Base-by-base conservation (phyloP, 108 stramenopile species). In the Aureococcus anophagefferens region DNA sequence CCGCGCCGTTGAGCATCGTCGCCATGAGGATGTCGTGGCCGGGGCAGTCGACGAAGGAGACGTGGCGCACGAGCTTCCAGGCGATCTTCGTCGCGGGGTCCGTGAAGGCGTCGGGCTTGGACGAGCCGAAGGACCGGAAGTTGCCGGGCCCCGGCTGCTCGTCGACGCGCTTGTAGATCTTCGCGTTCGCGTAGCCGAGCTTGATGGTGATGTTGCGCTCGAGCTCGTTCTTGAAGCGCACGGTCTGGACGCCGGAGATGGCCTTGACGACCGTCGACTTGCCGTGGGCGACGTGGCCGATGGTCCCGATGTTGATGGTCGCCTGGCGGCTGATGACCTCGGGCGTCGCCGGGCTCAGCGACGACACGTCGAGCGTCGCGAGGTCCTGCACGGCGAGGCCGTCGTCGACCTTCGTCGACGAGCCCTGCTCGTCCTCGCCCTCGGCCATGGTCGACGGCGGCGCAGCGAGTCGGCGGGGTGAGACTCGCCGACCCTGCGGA, bases 1-100 rank as follows among this genome's bases (percentile, higher is more conserved):
- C 99, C 33, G 99, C 99, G 68, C 99, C 99, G 90, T 99, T 99
- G 68, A 99, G 85, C 99, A 99, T 99, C 86, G 99, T 99, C 37
- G 99, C 99, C 99, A 99, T 99, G 79, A 99, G 92, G 88, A 99
- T 99, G 73, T 99, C 99, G 85, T 99, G 99, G 34, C 99, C 99
- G 25, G 99, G 99, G 91, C 99, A 99, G 83, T 99, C 99, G 25
- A 99, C 99, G 78, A 99, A 99, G 69, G 88, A 89, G 16, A 99
- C 88, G 73, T 99, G 99, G 35, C 99, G 89, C 69, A 93, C 89
- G 46, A 99, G 83, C 66, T 89, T 85, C 82, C 94, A 98, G 63
- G 81, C 86, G n/a, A n/a, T n/a, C 34, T 86, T 76, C 29, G 89
- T 89, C 46, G 83, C 89, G 34, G 82, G 86, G 76, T 98, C 97